Evolutionary conservation across 495 filamentous ascomycete species (phyloP).

Genomic region (Aspergillus biplanus): DNA sequence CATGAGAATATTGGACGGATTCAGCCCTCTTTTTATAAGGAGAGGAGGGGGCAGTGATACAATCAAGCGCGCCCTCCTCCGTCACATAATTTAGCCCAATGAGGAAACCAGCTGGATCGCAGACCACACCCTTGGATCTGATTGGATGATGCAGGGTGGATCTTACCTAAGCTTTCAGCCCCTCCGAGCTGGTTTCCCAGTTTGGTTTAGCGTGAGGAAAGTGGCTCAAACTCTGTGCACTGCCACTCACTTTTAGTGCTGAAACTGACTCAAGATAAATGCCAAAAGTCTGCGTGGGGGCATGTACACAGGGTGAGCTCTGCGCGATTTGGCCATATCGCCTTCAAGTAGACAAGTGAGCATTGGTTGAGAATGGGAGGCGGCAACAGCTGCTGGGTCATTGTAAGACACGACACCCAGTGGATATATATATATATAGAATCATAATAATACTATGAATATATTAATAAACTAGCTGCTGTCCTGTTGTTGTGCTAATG

Average conservation of each 20-base stretch:
- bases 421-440: too few relatives aligned
- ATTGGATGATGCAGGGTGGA: background rate
- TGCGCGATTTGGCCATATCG: too few relatives aligned
- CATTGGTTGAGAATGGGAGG: too few relatives aligned
- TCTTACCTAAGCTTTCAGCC: background rate
- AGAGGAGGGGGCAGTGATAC: background rate
- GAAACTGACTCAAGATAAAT: background rate
- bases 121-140: background rate
- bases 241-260: background rate
- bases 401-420: too few relatives aligned
- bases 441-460: too few relatives aligned
- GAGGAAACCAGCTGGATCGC: constrained; percentile 5
- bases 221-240: too few relatives aligned
- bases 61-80: background rate
- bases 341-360: too few relatives aligned
- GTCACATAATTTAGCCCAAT: background rate
- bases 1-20: background rate
- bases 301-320: too few relatives aligned
- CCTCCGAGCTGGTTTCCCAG: background rate
- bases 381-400: too few relatives aligned
- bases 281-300: background rate
- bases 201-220: background rate
- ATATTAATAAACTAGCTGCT: too few relatives aligned
- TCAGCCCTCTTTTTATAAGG: constrained; percentile 4
- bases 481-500: too few relatives aligned